A percentile compares a stretch with the other conserved stretches of the same genome.
Evolutionary conservation across 352 stramenopile species (phyloP).

Genomic region (Blastocystis sp.): DNA sequence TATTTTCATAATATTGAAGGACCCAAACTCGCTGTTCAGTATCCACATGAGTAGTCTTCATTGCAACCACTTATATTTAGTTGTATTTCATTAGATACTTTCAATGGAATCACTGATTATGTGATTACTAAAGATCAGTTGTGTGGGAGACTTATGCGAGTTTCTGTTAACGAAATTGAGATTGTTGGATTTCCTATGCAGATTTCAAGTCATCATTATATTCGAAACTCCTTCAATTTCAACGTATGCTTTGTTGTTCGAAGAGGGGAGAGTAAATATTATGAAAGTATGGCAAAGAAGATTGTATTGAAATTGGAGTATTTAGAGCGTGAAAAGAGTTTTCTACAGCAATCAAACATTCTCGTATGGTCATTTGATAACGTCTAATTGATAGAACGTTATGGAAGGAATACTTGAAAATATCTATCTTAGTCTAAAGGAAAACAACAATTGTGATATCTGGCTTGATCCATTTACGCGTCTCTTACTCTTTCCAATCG

Average conservation of each 20-base stretch:
- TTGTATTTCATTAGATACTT: constrained; percentile 54
- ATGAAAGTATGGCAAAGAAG: constrained; percentile 60
- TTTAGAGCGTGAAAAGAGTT: constrained; percentile 47
- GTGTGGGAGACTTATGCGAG: not conserved
- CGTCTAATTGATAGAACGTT: not conserved
- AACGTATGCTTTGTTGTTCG: constrained; percentile 53
- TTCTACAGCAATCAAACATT: constrained; percentile 7
- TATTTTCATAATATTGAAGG: constrained; percentile 65
- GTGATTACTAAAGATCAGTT: constrained; percentile 63
- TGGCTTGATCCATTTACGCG: constrained; percentile 49
- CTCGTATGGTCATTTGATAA: not conserved
- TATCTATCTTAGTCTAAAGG: constrained; percentile 8
- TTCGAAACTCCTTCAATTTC: constrained; percentile 56
- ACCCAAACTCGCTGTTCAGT: constrained; percentile 39
- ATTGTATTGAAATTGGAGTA: constrained; percentile 38
- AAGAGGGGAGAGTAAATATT: not conserved
- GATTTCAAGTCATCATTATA: constrained; percentile 55
- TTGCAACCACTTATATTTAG: not conserved
- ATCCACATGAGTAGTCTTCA: not conserved
- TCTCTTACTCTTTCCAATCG: constrained; percentile 38
- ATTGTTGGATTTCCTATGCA: constrained; percentile 54
- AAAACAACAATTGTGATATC: constrained; percentile 60
- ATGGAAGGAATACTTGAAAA: not conserved
- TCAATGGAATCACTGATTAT: constrained; percentile 39
- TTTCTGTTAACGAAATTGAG: not conserved